These are phyloP conservation scores for Saussurea involucrata DNA, from an alignment of 129 eudicot genomes.

Conservation along the genomic window DNA sequence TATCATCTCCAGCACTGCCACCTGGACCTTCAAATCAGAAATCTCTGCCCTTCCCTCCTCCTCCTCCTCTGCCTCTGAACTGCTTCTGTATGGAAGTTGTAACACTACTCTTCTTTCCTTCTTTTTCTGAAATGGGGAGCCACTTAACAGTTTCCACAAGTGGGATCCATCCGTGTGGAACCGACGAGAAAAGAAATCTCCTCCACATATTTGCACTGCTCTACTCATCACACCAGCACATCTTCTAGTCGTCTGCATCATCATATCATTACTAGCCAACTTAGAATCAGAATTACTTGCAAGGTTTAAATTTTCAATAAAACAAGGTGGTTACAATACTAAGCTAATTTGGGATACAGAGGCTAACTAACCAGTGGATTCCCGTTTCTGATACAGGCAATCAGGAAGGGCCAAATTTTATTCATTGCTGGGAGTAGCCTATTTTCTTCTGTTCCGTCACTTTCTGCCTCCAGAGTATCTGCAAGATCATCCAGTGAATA, in stretches of 20 bases:
- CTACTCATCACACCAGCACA: constrained; percentile 60
- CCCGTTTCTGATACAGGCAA: constrained; percentile 67
- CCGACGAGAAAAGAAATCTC: constrained; percentile 94
- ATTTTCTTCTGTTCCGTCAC: constrained; percentile 64
- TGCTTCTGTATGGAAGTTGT: constrained; percentile 74
- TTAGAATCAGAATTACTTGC: neutral
- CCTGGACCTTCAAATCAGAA: constrained; percentile 76
- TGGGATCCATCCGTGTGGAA: constrained; percentile 73
- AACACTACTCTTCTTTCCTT: constrained; percentile 46
- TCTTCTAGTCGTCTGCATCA: constrained; percentile 57
- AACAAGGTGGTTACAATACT: neutral
- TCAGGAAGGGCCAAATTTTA: constrained; percentile 90
- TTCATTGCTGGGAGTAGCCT: constrained; percentile 93
- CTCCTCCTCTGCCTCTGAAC: constrained; percentile 28
- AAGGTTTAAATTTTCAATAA: neutral
- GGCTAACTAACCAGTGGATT: constrained; percentile 66
- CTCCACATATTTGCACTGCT: constrained; percentile 76
- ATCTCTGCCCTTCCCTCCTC: constrained; percentile 59
- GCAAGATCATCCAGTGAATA: constrained; percentile 51
- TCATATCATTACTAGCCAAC: neutral
- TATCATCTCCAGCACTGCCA: constrained; percentile 76
- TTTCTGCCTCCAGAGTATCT: constrained; percentile 65
- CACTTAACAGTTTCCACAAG: constrained; percentile 70
- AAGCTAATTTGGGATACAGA: too few relatives aligned
- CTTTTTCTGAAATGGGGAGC: constrained; percentile 64